A percentile compares a stretch with the other conserved stretches of the same genome.
Evolutionary conservation across 176 grass and related monocot genomes (phyloP).

Genomic region (Phragmites australis): DNA sequence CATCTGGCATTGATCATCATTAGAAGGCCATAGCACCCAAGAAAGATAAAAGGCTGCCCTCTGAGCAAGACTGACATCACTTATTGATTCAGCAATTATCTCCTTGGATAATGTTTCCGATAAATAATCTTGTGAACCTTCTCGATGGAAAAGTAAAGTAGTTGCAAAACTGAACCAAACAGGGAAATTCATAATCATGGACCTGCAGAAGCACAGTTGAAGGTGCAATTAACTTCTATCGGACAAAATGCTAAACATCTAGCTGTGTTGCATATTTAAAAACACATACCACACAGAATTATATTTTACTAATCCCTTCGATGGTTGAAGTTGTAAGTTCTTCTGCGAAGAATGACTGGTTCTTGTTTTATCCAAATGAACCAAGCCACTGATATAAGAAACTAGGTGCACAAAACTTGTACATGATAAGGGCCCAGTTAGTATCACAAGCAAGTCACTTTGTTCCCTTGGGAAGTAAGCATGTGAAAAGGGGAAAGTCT

Average conservation of each 20-base stretch:
- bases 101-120: conserved; percentile 51
- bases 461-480: conserved; percentile 72
- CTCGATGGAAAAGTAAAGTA: conserved; percentile 65
- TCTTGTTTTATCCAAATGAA: conserved; percentile 30
- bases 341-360: conserved; percentile 12
- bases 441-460: conserved; percentile 56
- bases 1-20: conserved; percentile 44
- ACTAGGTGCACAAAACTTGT: conserved; percentile 66
- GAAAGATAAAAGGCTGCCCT: conserved; percentile 67
- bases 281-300: conserved; percentile 74
- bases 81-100: conserved; percentile 52
- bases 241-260: conserved; percentile 30
- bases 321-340: conserved; percentile 36
- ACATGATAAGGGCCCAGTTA: conserved; percentile 71
- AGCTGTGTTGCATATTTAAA: conserved; percentile 7
- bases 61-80: conserved; percentile 47
- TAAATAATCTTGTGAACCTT: conserved; percentile 55
- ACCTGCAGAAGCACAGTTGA: conserved; percentile 55
- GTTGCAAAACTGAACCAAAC: conserved; percentile 77
- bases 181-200: conserved; percentile 64
- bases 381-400: conserved; percentile 47
- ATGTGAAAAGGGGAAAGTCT: conserved; percentile 56
- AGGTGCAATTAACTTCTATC: conserved; percentile 30
- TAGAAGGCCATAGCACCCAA: conserved; percentile 59
- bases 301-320: conserved; percentile 34